Evolutionary conservation across 345 rosid species (phyloP), one percentile per base, ranked within the genome.

Genomic region (Syzygium aqueum): DNA sequence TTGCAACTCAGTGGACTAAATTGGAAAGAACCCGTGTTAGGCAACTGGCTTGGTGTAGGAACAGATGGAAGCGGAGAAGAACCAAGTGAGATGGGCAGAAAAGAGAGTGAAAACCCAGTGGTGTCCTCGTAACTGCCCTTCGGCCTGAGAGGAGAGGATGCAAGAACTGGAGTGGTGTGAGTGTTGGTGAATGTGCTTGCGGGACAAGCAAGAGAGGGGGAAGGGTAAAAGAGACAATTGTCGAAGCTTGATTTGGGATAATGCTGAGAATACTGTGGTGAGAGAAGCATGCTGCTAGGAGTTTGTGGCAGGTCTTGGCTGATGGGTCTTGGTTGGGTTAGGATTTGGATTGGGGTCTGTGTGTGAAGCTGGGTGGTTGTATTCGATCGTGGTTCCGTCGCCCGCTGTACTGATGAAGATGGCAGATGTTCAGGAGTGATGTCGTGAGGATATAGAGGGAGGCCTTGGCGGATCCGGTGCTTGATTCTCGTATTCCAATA

Each of bases 401-500:
- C 84, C 87, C 88, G 85, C 59, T 85, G 88, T 90, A 84, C 85
- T 53, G 65, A 51, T 25, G 88, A 63, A 61, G 86, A 46, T 1
- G 84, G 85, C 80, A 59, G 91, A 85, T 91, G 92, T 56, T 89
- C 91, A 11, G 92, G 93, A 84, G 87, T 89, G 85, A 95, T 63
- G 84, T 93, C 96, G 2, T 94, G 94, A 49, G 95, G 95, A 86
- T 93, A 94, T 23, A 94, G 91, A 84, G 94, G 93, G 84, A 94
- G 93, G 22, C 97, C 95, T 87, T 92, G 96, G 77, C 96, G 96
- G 33, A 91, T 91, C 52, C 91, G 92, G 57, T 95, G 91, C 93
- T 95, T 95, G 87, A 95, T 86, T 57, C 97, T 87, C 51, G 96
- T 95, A 92, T 95, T 95, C 97, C 97, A 94, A 84, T 92, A 95